Base-by-base conservation (phyloP, 2,329 filamentous ascomycete genomes). In the Nigrograna mackinnonii region DNA sequence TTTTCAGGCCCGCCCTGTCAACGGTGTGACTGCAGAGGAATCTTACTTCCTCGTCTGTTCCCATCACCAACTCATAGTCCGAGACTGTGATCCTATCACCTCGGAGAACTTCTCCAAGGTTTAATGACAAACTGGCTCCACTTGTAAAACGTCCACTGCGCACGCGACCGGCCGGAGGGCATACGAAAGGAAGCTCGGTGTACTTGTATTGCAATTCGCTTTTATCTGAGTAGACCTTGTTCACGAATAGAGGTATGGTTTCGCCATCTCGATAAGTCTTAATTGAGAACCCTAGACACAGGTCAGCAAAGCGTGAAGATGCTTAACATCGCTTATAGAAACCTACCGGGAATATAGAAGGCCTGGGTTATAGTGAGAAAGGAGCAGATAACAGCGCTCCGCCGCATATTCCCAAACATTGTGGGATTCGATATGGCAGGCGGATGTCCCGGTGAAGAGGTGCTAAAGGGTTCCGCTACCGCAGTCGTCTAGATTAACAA, bases 151-250 rank as follows among this genome's bases (percentile, higher is more conserved):
- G 83, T 26, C 85, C 86, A 38, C 79, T 77, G 53, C 82, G 81
- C 49, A 75, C 78, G 48, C 81, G 77, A 37, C 87, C 87, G 6
- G 84, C 87, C 1, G 88, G 86, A 9, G 87, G 87, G 61, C 89
- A 95, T 40, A 92, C 87, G 66, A 95, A 95, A 6, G 90, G 89
- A 1, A 95, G 83, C 57, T 94, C 87, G 66, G 86, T 88, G 73
- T 92, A 95, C 54, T 89, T 89, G 80, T 91, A 95, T 67, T 95
- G 89, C n/a, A 95, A 75, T 66, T 94, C 86, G 6, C 88, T 94
- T 58, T 88, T 85, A 70, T 95, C 90, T 41, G 89, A 95, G 69
- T 91, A 95, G 57, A 91, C 85, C 68, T 95, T 95, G 74, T 95
- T 95, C 52, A 94, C 87, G 42, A 92, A 83, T n/a, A 96, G 77